Conservation (phyloP, 768 basidiomycete genomes). For the Mycena galopus region DNA sequence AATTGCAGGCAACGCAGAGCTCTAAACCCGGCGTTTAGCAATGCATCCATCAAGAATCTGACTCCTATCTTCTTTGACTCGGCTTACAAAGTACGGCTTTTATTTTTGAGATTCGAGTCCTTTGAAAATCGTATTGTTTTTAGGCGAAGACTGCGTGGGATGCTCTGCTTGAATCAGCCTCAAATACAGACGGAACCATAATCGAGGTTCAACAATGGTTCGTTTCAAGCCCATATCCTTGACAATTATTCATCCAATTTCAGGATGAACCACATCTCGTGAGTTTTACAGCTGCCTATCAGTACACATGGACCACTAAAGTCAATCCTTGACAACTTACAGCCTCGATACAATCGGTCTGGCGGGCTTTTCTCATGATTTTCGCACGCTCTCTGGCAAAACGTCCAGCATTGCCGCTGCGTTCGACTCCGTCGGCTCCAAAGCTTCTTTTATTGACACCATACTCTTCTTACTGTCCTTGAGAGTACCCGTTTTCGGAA, state of each 20-base stretch:
- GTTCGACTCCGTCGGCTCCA: slow-evolving; percentile 8
- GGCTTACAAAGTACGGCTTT: slow-evolving; percentile 1
- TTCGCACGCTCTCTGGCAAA: slow-evolving; percentile 13
- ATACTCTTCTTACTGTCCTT: background rate
- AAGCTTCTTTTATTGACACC: background rate
- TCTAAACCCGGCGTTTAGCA: slow-evolving; percentile 20
- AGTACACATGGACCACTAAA: background rate
- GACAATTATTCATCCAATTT: background rate
- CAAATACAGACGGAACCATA: slow-evolving; percentile 6
- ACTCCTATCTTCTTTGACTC: slow-evolving; percentile 24
- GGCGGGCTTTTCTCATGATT: slow-evolving; percentile 22
- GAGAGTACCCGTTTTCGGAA: background rate
- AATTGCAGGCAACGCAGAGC: slow-evolving; percentile 12
- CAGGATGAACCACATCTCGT: slow-evolving; percentile 27
- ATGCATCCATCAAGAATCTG: slow-evolving; percentile 9
- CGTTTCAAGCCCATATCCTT: background rate
- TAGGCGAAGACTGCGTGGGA: slow-evolving; percentile 24
- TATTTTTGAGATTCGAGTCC: background rate
- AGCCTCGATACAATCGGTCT: slow-evolving; percentile 22
- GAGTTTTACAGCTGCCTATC: background rate
- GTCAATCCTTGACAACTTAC: background rate
- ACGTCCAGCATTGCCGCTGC: background rate
- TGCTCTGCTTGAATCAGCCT: slow-evolving; percentile 4
- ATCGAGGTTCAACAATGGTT: slow-evolving; percentile 24
- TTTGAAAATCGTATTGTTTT: background rate